phyloP scores from a whole-genome alignment of 495 filamentous ascomycete species.

The Rhypophila decipiens region DNA sequence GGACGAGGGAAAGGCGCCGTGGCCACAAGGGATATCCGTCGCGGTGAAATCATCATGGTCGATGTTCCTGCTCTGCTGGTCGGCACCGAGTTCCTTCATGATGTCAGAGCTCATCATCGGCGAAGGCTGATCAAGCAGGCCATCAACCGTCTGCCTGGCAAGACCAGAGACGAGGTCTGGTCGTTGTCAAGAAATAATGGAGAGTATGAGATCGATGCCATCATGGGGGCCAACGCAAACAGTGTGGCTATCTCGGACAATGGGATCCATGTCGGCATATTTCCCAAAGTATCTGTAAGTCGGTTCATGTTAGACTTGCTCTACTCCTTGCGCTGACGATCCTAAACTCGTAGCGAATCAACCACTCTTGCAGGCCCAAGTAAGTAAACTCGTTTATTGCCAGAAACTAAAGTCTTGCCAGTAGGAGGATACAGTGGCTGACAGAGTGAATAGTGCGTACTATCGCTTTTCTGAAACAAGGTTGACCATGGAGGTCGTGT shows the following conservation, averaged over 20 bases:
- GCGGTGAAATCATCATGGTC: conserved; percentile 32
- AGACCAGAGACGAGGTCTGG: conserved; percentile 17
- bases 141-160: conserved; percentile 27
- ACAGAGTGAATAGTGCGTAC: conserved; percentile 20
- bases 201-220: conserved; percentile 30
- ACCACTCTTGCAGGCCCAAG: conserved; percentile 39
- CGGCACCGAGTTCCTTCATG: conserved; percentile 24
- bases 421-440: not conserved
- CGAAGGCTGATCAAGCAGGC: conserved; percentile 27
- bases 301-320: too few relatives aligned
- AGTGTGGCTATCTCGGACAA: conserved; percentile 22
- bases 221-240: conserved; percentile 33
- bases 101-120: conserved; percentile 22
- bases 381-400: conserved; percentile 13
- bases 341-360: conserved; percentile 26
- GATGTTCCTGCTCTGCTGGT: conserved; percentile 32
- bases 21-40: conserved; percentile 25
- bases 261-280: conserved; percentile 29
- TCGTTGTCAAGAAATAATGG: conserved; percentile 16
- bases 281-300: conserved; percentile 31
- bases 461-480: conserved; percentile 28
- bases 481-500: conserved; percentile 31
- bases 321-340: not conserved
- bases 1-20: conserved; percentile 33
- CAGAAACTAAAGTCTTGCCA: not conserved